A percentile compares a stretch with the other conserved stretches of the same genome.
Conservation (phyloP, 306 rosid genomes). For the Malus sylvestris region DNA sequence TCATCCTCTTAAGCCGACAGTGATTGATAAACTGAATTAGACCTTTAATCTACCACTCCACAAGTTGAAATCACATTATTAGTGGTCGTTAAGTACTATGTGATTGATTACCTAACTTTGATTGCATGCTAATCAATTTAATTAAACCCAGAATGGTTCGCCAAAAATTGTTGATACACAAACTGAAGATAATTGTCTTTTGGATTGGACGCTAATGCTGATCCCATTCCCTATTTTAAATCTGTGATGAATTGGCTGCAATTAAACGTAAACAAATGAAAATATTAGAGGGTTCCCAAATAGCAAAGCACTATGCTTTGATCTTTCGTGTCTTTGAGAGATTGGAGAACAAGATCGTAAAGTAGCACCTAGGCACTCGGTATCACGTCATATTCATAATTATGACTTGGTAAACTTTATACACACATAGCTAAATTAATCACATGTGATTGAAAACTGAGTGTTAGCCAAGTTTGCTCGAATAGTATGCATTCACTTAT, state of each 20-base stretch:
- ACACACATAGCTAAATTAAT: background rate
- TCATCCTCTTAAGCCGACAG: background rate
- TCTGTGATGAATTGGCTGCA: background rate
- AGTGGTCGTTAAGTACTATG: conserved; percentile 32
- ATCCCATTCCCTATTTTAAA: background rate
- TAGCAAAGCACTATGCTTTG: background rate
- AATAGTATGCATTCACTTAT: background rate
- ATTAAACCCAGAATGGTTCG: conserved; percentile 9
- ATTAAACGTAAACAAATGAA: background rate
- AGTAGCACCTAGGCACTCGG: background rate
- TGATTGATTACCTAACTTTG: conserved; percentile 53
- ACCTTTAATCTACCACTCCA: conserved; percentile 27
- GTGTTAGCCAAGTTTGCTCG: background rate
- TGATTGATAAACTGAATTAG: conserved; percentile 14
- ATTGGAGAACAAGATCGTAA: background rate
- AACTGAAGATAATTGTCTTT: background rate
- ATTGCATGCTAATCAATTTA: conserved; percentile 23
- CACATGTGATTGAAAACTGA: background rate
- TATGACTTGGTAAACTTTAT: background rate
- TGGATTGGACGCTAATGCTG: background rate
- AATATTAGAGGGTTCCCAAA: background rate
- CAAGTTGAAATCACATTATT: conserved; percentile 40
- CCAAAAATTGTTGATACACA: background rate
- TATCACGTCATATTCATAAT: background rate
- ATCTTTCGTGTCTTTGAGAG: background rate